Conservation (phyloP, 768 basidiomycete genomes). For the Xerocomus brunneocitrinus region DNA sequence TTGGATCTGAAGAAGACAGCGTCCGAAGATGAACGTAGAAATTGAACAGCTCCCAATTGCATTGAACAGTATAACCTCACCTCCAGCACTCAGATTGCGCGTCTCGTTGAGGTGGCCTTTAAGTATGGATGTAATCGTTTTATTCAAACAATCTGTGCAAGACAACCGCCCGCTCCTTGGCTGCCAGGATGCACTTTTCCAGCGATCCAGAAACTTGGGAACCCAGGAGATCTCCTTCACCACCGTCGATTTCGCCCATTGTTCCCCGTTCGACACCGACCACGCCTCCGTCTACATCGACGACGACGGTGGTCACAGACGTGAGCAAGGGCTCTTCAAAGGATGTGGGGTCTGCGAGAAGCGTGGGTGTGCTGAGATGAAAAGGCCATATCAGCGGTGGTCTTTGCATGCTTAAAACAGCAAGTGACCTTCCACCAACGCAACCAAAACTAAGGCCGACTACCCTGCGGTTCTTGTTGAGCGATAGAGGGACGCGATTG, state of each 20-base stretch:
- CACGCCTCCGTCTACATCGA: slow-evolving; percentile 38
- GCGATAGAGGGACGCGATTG: slow-evolving; percentile 40
- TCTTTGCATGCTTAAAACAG: background rate
- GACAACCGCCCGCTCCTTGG: slow-evolving; percentile 20
- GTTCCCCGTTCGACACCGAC: slow-evolving; percentile 22
- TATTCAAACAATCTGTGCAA: slow-evolving; percentile 23
- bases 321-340: slow-evolving; percentile 89
- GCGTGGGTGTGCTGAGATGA: slow-evolving; percentile 33
- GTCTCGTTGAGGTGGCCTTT: background rate
- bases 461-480: slow-evolving; percentile 26
- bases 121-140: background rate
- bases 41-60: background rate
- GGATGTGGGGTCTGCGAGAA: slow-evolving; percentile 80
- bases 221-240: slow-evolving; percentile 5
- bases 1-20: too few species aligned
- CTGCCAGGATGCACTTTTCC: slow-evolving; percentile 16
- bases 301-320: slow-evolving; percentile 58
- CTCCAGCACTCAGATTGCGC: background rate
- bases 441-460: slow-evolving; percentile 25
- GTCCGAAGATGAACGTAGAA: too few species aligned
- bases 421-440: slow-evolving; percentile 19
- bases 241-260: slow-evolving; percentile 18
- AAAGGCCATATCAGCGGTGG: background rate
- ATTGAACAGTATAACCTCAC: background rate
- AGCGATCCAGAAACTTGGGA: slow-evolving; percentile 4